A percentile compares a stretch with the other conserved stretches of the same genome.
These are phyloP conservation scores for Naganishia sp. DNA, from an alignment of 1,284 basidiomycete species.

Conservation along the genomic window DNA sequence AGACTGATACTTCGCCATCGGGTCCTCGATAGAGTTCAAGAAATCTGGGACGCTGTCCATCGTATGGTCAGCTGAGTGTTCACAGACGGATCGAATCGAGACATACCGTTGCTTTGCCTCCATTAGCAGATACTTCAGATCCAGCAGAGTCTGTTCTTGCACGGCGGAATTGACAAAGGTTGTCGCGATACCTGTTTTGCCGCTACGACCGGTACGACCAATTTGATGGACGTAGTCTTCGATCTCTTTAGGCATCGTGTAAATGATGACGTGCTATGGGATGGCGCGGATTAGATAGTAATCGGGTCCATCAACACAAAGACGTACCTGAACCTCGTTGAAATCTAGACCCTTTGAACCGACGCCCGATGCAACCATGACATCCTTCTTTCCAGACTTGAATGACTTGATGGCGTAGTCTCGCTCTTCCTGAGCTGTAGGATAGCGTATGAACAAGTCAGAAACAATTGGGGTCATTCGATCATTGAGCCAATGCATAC, in stretches of 20 bases:
- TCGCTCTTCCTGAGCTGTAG: slow-evolving; percentile 89
- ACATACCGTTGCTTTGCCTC: slow-evolving; percentile 94
- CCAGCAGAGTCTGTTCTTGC: slow-evolving; percentile 89
- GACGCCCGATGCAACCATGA: slow-evolving; percentile 98
- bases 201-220: slow-evolving; percentile 93
- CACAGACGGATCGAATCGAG: not conserved
- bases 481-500: slow-evolving; percentile 56
- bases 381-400: slow-evolving; percentile 94
- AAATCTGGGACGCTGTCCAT: slow-evolving; percentile 86
- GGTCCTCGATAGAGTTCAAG: slow-evolving; percentile 86
- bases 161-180: slow-evolving; percentile 99
- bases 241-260: slow-evolving; percentile 99
- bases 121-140: slow-evolving; percentile 94
- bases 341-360: slow-evolving; percentile 98
- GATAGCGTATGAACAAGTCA: slow-evolving; percentile 4
- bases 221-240: slow-evolving; percentile 95
- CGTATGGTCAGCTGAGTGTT: not conserved
- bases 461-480: not conserved
- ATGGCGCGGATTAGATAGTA: not conserved
- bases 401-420: slow-evolving; percentile 98
- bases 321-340: slow-evolving; percentile 93
- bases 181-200: slow-evolving; percentile 98
- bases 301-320: slow-evolving; percentile 55
- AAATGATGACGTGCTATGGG: slow-evolving; percentile 56
- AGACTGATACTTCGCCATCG: slow-evolving; percentile 62